Evolutionary conservation across 1,139 yeast genomes (phyloP), one percentile per base, ranked within the genome.

Genomic region (Suhomyces atakaporum): DNA sequence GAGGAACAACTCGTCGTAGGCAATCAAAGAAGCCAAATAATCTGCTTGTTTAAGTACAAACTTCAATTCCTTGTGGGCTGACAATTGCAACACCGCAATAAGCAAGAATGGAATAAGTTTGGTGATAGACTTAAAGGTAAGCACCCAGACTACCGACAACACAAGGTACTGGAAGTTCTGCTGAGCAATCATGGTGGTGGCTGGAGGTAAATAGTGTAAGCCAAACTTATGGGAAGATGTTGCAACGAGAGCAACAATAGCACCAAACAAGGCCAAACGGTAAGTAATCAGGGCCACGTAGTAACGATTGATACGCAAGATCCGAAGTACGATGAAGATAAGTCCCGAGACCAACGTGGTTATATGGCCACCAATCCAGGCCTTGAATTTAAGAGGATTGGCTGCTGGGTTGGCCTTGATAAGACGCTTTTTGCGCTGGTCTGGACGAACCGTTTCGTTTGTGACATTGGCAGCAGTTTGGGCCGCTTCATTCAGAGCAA

Each of bases 161-260:
- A 76, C 46, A 43, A 79, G 59, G 50, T 73, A 77, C 54, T 84
- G 92, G 66, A 81, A 81, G 58, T 83, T 83, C 46, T 79, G 85
- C 29, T 84, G 80, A 12, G 86, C 76, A 31, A 82, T 49, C 53
- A 84, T 65, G 8, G 83, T 72, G 33, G 75, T 66, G 50, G 75
- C 68, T 9, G 79, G 69, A 7, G 90, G 89, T 45, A 73, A 60
- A 36, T 67, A 67, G 19, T 56, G 57, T 35, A 73, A 54, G 11
- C 81, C 81, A 63, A 78, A 82, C 45, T 75, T 77, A 38, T 82
- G 83, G 28, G 75, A 55, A 38, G 77, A 65, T 1, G 87, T 73
- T 26, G 80, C 63, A 1, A 72, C 49, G 49, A 80, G 72, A 2
- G 89, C 69, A n/a, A 63, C 40, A 25, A 77, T 56, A 1, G 81